These are phyloP conservation scores for Penicillium psychrosexuale DNA, from an alignment of 2,329 filamentous ascomycete species.

Conservation along the genomic window DNA sequence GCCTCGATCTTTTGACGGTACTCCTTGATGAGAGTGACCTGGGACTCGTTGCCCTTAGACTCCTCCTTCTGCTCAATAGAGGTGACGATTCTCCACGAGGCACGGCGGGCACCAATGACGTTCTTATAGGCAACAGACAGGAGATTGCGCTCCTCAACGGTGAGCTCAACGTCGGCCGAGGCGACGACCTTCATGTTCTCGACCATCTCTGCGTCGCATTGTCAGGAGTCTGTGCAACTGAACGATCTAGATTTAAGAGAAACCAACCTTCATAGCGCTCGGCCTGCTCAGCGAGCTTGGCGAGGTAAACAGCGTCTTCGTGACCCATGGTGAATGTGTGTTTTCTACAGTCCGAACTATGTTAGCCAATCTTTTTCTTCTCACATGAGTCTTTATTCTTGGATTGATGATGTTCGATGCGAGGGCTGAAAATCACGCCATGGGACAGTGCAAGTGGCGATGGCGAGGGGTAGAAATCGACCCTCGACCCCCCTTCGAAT, in stretches of 20 bases:
- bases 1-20: constrained; percentile 98
- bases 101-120: constrained; percentile 93
- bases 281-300: constrained; percentile 99
- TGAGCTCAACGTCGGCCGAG: constrained; percentile 76
- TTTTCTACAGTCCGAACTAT: constrained; percentile 25
- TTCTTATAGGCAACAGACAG: constrained; percentile 99
- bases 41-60: constrained; percentile 92
- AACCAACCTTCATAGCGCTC: constrained; percentile 96
- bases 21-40: constrained; percentile 90
- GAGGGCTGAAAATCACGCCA: constrained; percentile 21
- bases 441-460: constrained; percentile 20
- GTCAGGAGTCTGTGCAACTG: background rate
- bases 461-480: constrained; percentile 23
- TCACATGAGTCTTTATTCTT: background rate
- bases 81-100: constrained; percentile 96
- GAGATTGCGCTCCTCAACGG: constrained; percentile 95
- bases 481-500: background rate
- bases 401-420: constrained; percentile 5
- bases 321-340: constrained; percentile 79
- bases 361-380: background rate
- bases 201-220: constrained; percentile 75
- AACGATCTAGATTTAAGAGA: constrained; percentile 14
- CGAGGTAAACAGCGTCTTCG: constrained; percentile 98
- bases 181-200: constrained; percentile 99
- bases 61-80: constrained; percentile 99